Evolutionary conservation across 108 stramenopile genomes (phyloP), one percentile per base, ranked within the genome.

Genomic region (Cyclotella kingstonii): DNA sequence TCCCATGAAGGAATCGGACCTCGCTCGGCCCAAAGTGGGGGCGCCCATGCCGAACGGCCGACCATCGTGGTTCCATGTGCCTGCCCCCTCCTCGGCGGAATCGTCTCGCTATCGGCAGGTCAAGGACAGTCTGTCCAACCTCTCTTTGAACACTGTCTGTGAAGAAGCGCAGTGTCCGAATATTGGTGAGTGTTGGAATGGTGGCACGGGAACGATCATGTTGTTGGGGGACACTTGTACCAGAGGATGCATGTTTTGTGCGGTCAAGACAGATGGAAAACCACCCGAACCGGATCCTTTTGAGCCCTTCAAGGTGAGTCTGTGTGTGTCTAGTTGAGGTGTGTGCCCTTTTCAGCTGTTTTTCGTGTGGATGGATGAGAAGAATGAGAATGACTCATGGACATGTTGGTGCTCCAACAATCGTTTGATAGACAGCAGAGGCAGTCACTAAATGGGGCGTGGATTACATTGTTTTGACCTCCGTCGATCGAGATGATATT

Each of bases 101-200:
- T 57, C 78, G 26, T 93, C 91, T n/a, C 69, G 88, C 17, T 93
- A 93, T 62, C 57, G 61, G 12, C 55, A 83, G 59, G 87, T 93
- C 14, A 90, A 88, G 66, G 76, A 82, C 27, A 86, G 84, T 27
- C 67, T 95, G 3, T 55, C 70, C 22, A 77, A 85, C 39, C 81
- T 99, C 3, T 79, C 74, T 23, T 73, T 99, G 41, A 62, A 93
- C 63, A 98, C 99, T 2, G 99, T 99, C 19, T 98, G 98, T 72
- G 98, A 97, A 65, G 96, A 98, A 60, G 99, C 99, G 34, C 90
- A 89, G 60, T 99, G 99, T 68, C 99, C 99, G 28, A 99, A 99
- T 79, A 93, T 98, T 53, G 99, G 99, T 36, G 99, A 99, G 73
- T 99, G 99, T 63, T 99, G 99, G 99, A 91, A 89, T 73, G 99